Percentiles rank a stretch among this genome's conserved stretches.
phyloP scores from a whole-genome alignment of 164 flowering plant species.

The Berberis thunbergii region DNA sequence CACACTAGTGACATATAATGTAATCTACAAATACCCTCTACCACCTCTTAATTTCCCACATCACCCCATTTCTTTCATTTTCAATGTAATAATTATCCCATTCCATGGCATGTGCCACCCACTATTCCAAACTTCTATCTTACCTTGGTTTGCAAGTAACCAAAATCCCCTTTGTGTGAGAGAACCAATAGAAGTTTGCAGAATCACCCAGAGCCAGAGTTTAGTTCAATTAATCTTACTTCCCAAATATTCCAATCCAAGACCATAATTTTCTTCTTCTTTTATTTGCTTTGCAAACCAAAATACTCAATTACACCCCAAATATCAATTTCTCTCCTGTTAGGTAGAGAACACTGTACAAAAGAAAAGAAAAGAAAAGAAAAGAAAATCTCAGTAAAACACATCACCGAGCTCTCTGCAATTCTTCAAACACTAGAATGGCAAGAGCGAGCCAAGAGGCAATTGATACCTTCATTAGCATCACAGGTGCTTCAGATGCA shows the following conservation, averaged over 20 bases:
- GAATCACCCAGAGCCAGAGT: no score
- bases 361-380: background rate
- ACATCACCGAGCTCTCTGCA: background rate
- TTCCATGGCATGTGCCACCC: background rate
- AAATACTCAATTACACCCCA: no score
- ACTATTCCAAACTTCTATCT: background rate
- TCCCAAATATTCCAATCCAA: no score
- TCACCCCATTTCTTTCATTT: no score
- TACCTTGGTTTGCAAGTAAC: slow-evolving; percentile 1
- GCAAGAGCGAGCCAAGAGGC: slow-evolving; percentile 61
- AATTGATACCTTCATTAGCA: slow-evolving; percentile 74
- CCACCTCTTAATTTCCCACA: no score
- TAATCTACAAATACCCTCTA: no score
- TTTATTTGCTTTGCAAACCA: no score
- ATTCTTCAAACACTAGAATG: slow-evolving; percentile 27
- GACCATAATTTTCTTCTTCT: no score
- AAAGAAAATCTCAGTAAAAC: background rate
- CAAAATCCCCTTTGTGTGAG: background rate
- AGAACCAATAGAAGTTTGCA: no score
- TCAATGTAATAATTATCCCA: background rate
- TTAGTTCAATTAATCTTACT: no score
- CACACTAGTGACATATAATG: no score
- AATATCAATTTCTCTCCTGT: no score
- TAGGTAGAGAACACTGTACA: background rate
- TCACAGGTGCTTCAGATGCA: slow-evolving; percentile 67